These are phyloP conservation scores for Mucor sp. DNA, from an alignment of 371 early-diverging fungal species.

Conservation along the genomic window DNA sequence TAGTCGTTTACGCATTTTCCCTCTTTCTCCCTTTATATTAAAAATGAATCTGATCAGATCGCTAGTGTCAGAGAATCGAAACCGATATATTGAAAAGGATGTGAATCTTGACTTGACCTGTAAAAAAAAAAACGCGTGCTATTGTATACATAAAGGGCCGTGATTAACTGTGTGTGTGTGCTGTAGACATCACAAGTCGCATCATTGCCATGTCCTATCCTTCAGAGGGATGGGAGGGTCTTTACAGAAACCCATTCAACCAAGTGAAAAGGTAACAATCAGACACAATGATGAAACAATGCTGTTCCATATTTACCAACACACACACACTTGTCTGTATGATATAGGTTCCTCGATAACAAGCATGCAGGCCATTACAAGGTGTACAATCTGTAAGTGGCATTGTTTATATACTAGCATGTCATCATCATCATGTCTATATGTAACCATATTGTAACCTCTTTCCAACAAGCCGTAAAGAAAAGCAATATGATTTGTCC, in stretches of 20 bases:
- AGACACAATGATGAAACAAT: not conserved
- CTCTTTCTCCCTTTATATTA: not conserved
- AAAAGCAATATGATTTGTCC: constrained; percentile 46
- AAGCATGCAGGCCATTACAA: constrained; percentile 63
- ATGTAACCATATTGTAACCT: not conserved
- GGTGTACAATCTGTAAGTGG: constrained; percentile 69
- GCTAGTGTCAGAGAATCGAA: constrained; percentile 55
- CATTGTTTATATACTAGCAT: not conserved
- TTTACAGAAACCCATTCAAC: constrained; percentile 63
- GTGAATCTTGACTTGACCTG: constrained; percentile 70
- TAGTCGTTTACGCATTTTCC: constrained; percentile 1
- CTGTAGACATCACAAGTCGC: constrained; percentile 60
- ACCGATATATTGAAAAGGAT: constrained; percentile 51
- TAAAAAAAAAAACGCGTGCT: constrained; percentile 27
- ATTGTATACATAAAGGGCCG: no score
- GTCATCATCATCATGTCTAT: not conserved
- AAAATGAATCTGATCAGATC: constrained; percentile 41
- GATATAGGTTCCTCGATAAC: constrained; percentile 63
- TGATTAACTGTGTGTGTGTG: not conserved
- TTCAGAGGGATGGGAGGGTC: constrained; percentile 59
- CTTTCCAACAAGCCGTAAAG: constrained; percentile 52
- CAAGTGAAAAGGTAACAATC: constrained; percentile 65
- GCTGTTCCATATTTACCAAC: not conserved
- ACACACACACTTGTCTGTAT: not conserved
- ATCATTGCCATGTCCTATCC: constrained; percentile 79